Evolutionary conservation across 2,329 filamentous ascomycete species (phyloP).

Genomic region (Ophiostoma perfectum): DNA sequence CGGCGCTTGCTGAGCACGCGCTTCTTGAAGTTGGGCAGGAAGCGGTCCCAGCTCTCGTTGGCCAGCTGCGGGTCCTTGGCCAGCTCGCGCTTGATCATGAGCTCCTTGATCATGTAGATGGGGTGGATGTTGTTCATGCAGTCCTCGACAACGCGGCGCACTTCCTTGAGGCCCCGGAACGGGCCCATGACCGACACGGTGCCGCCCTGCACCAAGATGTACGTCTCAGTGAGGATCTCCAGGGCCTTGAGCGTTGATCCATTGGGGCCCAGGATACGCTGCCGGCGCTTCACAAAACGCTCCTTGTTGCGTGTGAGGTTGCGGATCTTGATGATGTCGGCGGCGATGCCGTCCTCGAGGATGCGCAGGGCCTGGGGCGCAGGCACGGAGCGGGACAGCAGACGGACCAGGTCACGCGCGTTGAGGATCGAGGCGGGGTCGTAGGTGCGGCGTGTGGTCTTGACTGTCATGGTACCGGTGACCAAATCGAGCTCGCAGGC

Average conservation of each 20-base stretch:
- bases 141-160: conserved; percentile 83
- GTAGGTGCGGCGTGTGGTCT: conserved; percentile 85
- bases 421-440: conserved; percentile 92
- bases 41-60: conserved; percentile 90
- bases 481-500: conserved; percentile 90
- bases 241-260: conserved; percentile 91
- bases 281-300: conserved; percentile 87
- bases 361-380: conserved; percentile 92
- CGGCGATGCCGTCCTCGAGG: conserved; percentile 70
- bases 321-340: conserved; percentile 94
- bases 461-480: conserved; percentile 94
- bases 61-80: conserved; percentile 76
- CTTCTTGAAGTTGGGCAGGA: conserved; percentile 96
- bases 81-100: conserved; percentile 79
- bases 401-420: conserved; percentile 87
- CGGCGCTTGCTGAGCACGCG: conserved; percentile 78
- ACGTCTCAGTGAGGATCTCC: conserved; percentile 83
- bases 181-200: conserved; percentile 86
- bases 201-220: conserved; percentile 94
- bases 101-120: conserved; percentile 71
- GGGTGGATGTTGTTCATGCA: conserved; percentile 97
- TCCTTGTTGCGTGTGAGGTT: conserved; percentile 90
- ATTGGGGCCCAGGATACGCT: conserved; percentile 85
- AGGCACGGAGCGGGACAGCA: conserved; percentile 85
- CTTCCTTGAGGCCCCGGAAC: conserved; percentile 89